These are phyloP conservation scores for Capronia coronata DNA, from an alignment of 2,329 filamentous ascomycete species.

Conservation along the genomic window DNA sequence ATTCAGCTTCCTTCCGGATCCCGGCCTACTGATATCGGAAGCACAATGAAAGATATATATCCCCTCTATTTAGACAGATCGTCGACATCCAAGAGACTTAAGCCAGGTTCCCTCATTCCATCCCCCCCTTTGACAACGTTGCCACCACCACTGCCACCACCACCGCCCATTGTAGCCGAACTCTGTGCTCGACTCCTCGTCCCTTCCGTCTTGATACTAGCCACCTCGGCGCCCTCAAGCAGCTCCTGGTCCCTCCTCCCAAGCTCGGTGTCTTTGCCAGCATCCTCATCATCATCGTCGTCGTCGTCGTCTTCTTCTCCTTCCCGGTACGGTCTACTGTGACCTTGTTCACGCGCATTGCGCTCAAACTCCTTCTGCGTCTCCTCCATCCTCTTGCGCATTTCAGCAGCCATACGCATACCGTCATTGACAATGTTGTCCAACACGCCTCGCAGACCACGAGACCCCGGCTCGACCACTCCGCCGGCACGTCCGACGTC, in stretches of 20 bases:
- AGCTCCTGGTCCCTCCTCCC: slow-evolving; percentile 56
- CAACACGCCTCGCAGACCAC: slow-evolving; percentile 82
- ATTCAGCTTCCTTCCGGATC: neutral
- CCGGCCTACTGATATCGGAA: too few relatives aligned
- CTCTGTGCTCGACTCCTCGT: slow-evolving; percentile 17
- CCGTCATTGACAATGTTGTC: slow-evolving; percentile 98
- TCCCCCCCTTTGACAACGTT: neutral
- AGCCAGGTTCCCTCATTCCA: neutral
- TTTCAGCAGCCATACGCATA: slow-evolving; percentile 90
- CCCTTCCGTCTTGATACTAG: slow-evolving; percentile 36
- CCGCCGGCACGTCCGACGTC: slow-evolving; percentile 46
- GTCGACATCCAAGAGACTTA: slow-evolving; percentile 18
- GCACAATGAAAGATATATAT: too few relatives aligned
- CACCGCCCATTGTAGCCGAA: neutral
- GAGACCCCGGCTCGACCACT: slow-evolving; percentile 58
- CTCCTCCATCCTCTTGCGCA: slow-evolving; percentile 88
- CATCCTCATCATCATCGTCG: slow-evolving; percentile 41
- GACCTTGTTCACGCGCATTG: slow-evolving; percentile 63
- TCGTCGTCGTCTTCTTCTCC: slow-evolving; percentile 56
- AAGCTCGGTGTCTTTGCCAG: slow-evolving; percentile 36
- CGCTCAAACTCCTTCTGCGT: slow-evolving; percentile 86
- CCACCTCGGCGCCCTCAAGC: slow-evolving; percentile 67
- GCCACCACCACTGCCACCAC: neutral
- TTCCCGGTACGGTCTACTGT: slow-evolving; percentile 14
- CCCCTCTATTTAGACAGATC: slow-evolving; percentile 11